Conservation (phyloP, 108 stramenopile genomes). For the Pseudonitzschia delicatissima region DNA sequence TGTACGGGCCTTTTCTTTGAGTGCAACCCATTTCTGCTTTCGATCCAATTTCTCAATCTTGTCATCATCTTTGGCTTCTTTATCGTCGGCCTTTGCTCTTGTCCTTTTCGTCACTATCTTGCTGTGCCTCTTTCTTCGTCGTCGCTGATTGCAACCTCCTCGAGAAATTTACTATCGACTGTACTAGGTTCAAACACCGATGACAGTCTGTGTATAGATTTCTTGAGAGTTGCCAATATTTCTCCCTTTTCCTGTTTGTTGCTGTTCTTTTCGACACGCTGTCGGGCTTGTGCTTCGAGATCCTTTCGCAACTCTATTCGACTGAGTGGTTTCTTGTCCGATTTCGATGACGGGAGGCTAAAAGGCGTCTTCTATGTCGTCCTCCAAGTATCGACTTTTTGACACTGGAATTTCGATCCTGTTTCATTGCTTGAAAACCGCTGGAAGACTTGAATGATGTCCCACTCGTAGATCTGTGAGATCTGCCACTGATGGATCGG, state of each 20-base stretch:
- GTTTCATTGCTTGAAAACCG: too few species aligned
- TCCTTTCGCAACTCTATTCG: conserved; percentile 1
- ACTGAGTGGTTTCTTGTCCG: background rate
- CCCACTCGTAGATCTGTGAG: too few species aligned
- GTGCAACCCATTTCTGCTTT: background rate
- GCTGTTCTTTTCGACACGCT: background rate
- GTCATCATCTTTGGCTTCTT: background rate
- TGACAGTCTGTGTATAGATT: too few species aligned
- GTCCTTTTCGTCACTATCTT: background rate
- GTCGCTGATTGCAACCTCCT: background rate
- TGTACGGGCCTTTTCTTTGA: background rate
- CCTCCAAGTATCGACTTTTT: too few species aligned
- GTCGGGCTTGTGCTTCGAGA: background rate
- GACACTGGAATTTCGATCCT: too few species aligned
- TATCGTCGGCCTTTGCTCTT: background rate
- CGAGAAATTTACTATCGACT: background rate
- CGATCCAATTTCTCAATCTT: background rate
- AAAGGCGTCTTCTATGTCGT: too few species aligned
- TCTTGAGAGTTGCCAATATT: background rate
- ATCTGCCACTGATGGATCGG: too few species aligned
- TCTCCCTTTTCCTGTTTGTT: background rate
- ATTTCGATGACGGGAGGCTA: too few species aligned
- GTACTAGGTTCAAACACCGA: too few species aligned
- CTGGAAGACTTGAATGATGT: too few species aligned
- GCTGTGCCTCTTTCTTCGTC: background rate